Evolutionary conservation across 31 red algal genomes (phyloP), one percentile per base, ranked within the genome.

Genomic region (Asparagopsis taxiformis): DNA sequence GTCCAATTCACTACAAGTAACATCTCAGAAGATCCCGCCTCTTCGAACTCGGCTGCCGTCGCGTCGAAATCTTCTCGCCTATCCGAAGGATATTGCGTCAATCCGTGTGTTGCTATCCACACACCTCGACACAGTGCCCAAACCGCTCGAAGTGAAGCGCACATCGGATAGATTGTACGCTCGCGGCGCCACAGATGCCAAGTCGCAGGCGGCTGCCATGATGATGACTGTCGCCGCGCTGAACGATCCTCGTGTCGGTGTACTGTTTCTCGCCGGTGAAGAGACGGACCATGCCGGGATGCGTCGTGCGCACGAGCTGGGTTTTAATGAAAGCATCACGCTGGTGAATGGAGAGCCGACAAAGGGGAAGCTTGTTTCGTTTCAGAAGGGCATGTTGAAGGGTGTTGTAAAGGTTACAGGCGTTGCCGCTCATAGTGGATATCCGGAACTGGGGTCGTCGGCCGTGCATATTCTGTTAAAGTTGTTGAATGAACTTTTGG

Each of bases 341-440:
- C 32, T 90, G 25, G 39, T 91, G 2, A 87, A 77, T 52, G 87
- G 69, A 16, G 87, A 91, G 57, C 87, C 87, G 1, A 91, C 87
- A 21, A 63, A 91, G 54, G 55, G 62, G 29, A 69, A 84, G 50
- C 61, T 91, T 3, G 58, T 38, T 21, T 3, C 51, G 43, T 52
- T 37, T 9, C 87, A 91, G 56, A 84, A 82, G 64, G 87, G 87
- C 0, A 77, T 91, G 67, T 32, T 68, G 21, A 66, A 76, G 15
- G 74, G 65, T n/a, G 19, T 22, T n/a, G 13, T 91, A 35, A 59
- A 36, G 50, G 67, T 70, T 1, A 43, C 23, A 16, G 87, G 87
- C 3, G 39, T 30, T 30, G 51, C 68, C 17, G 72, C 79, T n/a
- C 87, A 91, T 77, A 82, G 77, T 61, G 87, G 79, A 30, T 91